Percentiles rank a stretch among this genome's conserved stretches.
These are phyloP conservation scores for Metarhizium brunneum DNA, from an alignment of 2,329 filamentous ascomycete genomes.

Conservation along the genomic window DNA sequence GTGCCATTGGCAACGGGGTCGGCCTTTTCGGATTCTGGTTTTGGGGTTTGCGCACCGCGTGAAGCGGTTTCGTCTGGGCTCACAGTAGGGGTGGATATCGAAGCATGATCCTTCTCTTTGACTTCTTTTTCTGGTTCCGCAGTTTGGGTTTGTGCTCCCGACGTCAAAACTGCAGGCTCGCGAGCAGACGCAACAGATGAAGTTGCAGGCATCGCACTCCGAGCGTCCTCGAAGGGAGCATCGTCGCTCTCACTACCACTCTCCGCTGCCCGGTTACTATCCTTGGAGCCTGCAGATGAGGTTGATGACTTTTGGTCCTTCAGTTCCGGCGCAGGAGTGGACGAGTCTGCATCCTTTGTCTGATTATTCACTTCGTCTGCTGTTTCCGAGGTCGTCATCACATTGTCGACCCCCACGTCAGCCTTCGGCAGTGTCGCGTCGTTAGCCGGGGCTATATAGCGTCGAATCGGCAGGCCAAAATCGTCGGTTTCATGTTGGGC, in stretches of 20 bases:
- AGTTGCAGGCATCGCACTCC: conserved; percentile 15
- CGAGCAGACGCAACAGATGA: background rate
- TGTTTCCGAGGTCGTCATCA: background rate
- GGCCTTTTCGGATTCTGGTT: background rate
- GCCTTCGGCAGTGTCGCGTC: conserved; percentile 10
- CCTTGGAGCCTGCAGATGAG: background rate
- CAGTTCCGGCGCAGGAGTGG: background rate
- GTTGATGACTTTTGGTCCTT: background rate
- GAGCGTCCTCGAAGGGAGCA: conserved; percentile 26
- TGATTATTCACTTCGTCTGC: background rate
- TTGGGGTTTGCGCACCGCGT: background rate
- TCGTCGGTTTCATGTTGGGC: conserved; percentile 49
- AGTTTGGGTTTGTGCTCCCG: background rate
- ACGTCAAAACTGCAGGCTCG: background rate
- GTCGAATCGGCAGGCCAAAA: conserved; percentile 59
- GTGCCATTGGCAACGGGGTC: conserved; percentile 2
- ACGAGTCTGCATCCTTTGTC: background rate
- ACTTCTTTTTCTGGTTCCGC: background rate
- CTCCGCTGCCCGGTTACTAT: conserved; percentile 1
- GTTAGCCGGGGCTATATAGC: conserved; percentile 27
- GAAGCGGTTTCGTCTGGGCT: background rate
- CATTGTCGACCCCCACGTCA: background rate
- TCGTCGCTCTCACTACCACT: conserved; percentile 26
- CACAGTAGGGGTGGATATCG: background rate
- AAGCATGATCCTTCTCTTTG: background rate